phyloP scores from a whole-genome alignment of 192 early-diverging fungal genomes.

The Entomortierella chlamydospora region DNA sequence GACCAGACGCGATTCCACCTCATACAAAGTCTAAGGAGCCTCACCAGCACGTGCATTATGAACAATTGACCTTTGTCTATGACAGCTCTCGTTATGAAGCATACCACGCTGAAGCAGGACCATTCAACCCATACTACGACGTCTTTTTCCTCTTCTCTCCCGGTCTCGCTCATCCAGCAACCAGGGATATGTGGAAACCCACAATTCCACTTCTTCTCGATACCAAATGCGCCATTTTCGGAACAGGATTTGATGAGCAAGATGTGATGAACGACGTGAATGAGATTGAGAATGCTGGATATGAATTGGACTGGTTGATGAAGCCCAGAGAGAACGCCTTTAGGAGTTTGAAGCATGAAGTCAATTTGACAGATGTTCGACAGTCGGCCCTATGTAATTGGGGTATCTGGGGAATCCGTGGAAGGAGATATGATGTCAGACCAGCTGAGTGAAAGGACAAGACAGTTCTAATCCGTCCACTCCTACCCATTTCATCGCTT shows the following conservation, averaged over 20 bases:
- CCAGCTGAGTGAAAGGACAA: conserved; percentile 1
- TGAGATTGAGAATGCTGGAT: conserved; percentile 43
- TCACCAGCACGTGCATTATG: conserved; percentile 56
- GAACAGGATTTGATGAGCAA: conserved; percentile 78
- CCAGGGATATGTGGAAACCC: conserved; percentile 73
- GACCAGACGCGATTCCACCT: conserved; percentile 75
- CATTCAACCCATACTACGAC: conserved; percentile 84
- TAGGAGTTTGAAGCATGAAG: conserved; percentile 76
- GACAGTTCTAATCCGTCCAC: not conserved
- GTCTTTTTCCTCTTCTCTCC: conserved; percentile 85
- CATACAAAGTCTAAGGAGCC: conserved; percentile 44
- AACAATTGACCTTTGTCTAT: conserved; percentile 76
- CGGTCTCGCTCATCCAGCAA: conserved; percentile 72
- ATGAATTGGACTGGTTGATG: conserved; percentile 80
- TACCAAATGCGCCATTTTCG: conserved; percentile 84
- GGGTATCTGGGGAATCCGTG: conserved; percentile 84
- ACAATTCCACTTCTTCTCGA: conserved; percentile 73
- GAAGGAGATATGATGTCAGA: conserved; percentile 82
- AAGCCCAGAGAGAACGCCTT: conserved; percentile 75
- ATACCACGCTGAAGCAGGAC: conserved; percentile 63
- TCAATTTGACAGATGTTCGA: conserved; percentile 77
- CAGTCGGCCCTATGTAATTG: conserved; percentile 81
- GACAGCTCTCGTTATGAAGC: conserved; percentile 75
- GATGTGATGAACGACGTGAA: conserved; percentile 73
- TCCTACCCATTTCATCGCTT: not conserved